phyloP scores from a whole-genome alignment of 1,284 basidiomycete species.

The Athelia sp. region DNA sequence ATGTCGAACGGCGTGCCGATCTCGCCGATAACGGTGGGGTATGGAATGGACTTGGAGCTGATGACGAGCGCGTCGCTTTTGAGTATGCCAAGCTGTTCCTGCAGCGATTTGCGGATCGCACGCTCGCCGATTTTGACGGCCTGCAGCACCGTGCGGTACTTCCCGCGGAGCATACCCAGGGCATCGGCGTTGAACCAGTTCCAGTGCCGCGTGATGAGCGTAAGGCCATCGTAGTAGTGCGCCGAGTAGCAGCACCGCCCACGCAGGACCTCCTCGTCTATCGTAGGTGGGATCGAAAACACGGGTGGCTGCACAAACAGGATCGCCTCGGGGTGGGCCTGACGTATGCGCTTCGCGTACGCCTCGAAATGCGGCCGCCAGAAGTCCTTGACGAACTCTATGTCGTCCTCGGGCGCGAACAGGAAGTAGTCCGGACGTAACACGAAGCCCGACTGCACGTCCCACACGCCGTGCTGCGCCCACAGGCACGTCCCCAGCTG shows the following conservation, averaged over 20 bases:
- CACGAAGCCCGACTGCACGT: conserved; percentile 62
- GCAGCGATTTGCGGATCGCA: conserved; percentile 79
- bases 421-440: conserved; percentile 81
- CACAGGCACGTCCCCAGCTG: conserved; percentile 83
- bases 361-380: conserved; percentile 76
- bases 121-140: conserved; percentile 76
- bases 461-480: conserved; percentile 95
- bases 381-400: conserved; percentile 77
- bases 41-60: conserved; percentile 44
- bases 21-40: conserved; percentile 93
- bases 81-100: conserved; percentile 81
- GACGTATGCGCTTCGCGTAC: conserved; percentile 65
- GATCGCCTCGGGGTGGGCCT: conserved; percentile 80
- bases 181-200: conserved; percentile 98
- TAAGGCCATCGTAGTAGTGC: conserved; percentile 96
- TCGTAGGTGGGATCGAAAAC: conserved; percentile 73
- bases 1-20: conserved; percentile 94
- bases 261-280: conserved; percentile 56
- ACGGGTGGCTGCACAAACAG: conserved; percentile 92
- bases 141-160: conserved; percentile 69
- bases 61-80: conserved; percentile 69
- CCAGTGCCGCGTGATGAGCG: conserved; percentile 83
- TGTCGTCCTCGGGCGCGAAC: conserved; percentile 32
- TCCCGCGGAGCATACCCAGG: conserved; percentile 83
- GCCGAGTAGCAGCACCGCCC: conserved; percentile 77